These are phyloP conservation scores for Apophysomyces variabilis DNA, from an alignment of 371 early-diverging fungal species.

Conservation along the genomic window DNA sequence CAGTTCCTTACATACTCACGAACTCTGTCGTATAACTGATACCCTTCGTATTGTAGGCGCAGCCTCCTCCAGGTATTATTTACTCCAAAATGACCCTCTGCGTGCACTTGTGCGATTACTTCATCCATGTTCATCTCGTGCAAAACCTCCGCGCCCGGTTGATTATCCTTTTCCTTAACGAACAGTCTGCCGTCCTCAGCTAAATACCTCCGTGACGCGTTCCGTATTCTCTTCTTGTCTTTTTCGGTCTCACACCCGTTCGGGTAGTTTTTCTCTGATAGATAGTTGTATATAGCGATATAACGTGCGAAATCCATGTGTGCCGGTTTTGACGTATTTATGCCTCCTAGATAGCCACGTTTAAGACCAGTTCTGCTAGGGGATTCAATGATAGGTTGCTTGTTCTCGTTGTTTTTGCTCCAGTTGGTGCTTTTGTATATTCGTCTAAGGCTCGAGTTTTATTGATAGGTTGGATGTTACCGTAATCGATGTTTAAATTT, in stretches of 20 bases:
- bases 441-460: no score
- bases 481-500: not conserved
- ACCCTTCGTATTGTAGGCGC: not conserved
- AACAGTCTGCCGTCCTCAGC: not conserved
- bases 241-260: no score
- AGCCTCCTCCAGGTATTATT: conserved; percentile 24
- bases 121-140: conserved; percentile 14
- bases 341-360: no score
- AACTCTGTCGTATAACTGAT: conserved; percentile 6
- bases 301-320: no score
- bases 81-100: conserved; percentile 25
- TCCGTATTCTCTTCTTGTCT: no score
- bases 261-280: no score
- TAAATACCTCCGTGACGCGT: not conserved
- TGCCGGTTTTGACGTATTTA: no score
- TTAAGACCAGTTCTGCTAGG: no score
- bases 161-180: not conserved
- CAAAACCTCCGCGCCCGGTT: conserved; percentile 2
- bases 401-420: no score
- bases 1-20: conserved; percentile 11
- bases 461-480: not conserved
- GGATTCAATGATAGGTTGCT: no score
- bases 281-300: no score
- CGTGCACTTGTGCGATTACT: conserved; percentile 13
- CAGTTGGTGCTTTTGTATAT: no score